Conservation (phyloP, 768 basidiomycete species). For the Mycena amicta region DNA sequence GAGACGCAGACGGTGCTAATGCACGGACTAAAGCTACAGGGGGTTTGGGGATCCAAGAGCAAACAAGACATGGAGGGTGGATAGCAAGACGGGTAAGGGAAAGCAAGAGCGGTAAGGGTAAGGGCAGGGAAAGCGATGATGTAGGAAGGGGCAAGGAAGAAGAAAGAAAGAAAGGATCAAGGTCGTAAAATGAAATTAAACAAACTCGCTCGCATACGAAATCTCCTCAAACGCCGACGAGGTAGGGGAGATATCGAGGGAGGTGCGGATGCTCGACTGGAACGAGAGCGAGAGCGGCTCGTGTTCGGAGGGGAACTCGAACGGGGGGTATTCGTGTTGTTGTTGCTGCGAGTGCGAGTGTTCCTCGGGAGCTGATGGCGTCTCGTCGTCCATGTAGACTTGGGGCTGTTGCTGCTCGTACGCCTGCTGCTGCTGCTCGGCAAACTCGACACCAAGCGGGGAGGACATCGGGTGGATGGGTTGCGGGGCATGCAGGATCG, state of each 20-base stretch:
- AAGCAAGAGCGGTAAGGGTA: background rate
- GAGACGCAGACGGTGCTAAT: background rate
- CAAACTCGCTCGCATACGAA: constrained; percentile 19
- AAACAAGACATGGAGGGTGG: too few relatives aligned
- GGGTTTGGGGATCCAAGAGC: constrained; percentile 8
- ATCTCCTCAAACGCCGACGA: constrained; percentile 5
- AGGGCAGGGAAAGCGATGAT: background rate
- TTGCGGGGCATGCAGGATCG: constrained; percentile 19
- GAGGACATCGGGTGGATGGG: constrained; percentile 16
- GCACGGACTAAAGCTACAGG: constrained; percentile 20
- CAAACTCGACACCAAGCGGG: constrained; percentile 10
- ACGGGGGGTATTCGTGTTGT: constrained; percentile 11
- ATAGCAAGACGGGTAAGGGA: background rate
- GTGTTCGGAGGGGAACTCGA: constrained; percentile 18
- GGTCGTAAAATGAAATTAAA: background rate
- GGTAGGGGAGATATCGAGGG: background rate
- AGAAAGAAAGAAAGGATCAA: background rate
- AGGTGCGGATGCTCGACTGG: background rate
- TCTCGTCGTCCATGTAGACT: too few relatives aligned
- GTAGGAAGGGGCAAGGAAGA: too few relatives aligned
- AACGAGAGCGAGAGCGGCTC: constrained; percentile 2
- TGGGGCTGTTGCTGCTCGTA: background rate
- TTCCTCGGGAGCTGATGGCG: too few relatives aligned
- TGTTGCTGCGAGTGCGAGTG: too few relatives aligned
- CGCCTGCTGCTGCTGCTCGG: background rate